Evolutionary conservation across 306 rosid genomes (phyloP), one percentile per base, ranked within the genome.

Genomic region (Rosa lucieae): DNA sequence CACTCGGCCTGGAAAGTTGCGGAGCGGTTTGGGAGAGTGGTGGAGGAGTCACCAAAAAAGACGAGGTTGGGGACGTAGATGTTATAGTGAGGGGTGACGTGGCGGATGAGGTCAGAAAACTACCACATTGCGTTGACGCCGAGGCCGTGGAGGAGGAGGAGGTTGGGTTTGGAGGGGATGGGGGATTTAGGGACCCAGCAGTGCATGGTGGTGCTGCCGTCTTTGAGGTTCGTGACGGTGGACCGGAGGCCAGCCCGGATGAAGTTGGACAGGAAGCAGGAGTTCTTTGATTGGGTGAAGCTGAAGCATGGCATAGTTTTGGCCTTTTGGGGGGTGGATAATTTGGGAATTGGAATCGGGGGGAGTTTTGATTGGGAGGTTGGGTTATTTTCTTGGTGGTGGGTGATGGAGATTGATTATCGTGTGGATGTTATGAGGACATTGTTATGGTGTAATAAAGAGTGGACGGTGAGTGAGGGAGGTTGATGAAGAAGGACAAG

Each of bases 101-200:
- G 84, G 47, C 80, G 83, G 76, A 94, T 67, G 62, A 88, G 69
- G 78, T 88, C 87, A 1, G 86, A 90, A 92, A 96, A 94, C 77
- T 94, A 97, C 98, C 97, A 94, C 84, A 88, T 12, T 23, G 98
- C 97, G 82, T 90, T 94, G 39, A 87, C 83, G 23, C 93, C 97
- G 7, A 92, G 65, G 43, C 98, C 97, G 79, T 94, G 97, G 83
- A 94, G 85, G 15, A 94, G 92, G 44, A 94, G 88, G 44, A 94
- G 94, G 76, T 88, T 89, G 17, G 92, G 97, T 9, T 89, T 88
- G 5, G 91, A 51, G 1, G 78, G 80, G 39, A 39, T 48, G 10
- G n/a, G 88, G 80, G 61, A 72, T 37, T 84, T 85, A 18, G 98
- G 98, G 20, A 86, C 89, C 98, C 97, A 94, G 67, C 97, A 92